A percentile compares a stretch with the other conserved stretches of the same genome.
These are phyloP conservation scores for Aspergillus panamensis DNA, from an alignment of 495 filamentous ascomycete species.

Conservation along the genomic window DNA sequence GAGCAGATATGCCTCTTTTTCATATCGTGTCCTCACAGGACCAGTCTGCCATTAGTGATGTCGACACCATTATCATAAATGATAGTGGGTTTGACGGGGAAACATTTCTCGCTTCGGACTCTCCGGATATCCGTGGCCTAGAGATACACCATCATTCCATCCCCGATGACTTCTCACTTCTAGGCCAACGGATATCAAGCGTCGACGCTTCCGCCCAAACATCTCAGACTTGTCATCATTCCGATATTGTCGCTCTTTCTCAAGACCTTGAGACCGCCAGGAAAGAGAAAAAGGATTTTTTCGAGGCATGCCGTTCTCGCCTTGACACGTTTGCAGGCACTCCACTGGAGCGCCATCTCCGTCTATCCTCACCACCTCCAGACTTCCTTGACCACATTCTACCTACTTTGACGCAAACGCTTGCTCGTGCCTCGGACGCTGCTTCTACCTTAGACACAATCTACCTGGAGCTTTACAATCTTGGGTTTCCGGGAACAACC, in stretches of 20 bases:
- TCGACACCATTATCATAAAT: slow-evolving; percentile 32
- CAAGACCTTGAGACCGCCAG: slow-evolving; percentile 37
- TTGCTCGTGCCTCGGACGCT: slow-evolving; percentile 39
- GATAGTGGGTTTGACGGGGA: slow-evolving; percentile 28
- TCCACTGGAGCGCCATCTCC: slow-evolving; percentile 31
- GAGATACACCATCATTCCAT: slow-evolving; percentile 10
- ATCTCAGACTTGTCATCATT: slow-evolving; percentile 14
- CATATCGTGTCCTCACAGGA: slow-evolving; percentile 1
- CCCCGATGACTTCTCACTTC: slow-evolving; percentile 23
- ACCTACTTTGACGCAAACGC: slow-evolving; percentile 30
- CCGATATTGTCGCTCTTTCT: slow-evolving; percentile 26
- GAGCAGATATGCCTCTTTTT: slow-evolving; percentile 20
- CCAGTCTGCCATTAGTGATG: slow-evolving; percentile 16
- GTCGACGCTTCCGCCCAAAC: slow-evolving; percentile 22
- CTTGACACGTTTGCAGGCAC: slow-evolving; percentile 33
- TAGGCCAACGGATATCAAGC: slow-evolving; percentile 10
- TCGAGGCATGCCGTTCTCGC: slow-evolving; percentile 39
- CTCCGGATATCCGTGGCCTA: slow-evolving; percentile 31
- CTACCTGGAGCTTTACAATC: slow-evolving; percentile 37
- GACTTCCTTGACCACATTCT: slow-evolving; percentile 38
- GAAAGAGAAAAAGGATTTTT: slow-evolving; percentile 38
- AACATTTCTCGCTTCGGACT: slow-evolving; percentile 34
- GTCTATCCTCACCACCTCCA: slow-evolving; percentile 35
- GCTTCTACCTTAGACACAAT: slow-evolving; percentile 37
- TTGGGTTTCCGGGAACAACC: slow-evolving; percentile 54